These are phyloP conservation scores for Pleurotus ostreatus DNA, from an alignment of 768 basidiomycete species.

Conservation along the genomic window DNA sequence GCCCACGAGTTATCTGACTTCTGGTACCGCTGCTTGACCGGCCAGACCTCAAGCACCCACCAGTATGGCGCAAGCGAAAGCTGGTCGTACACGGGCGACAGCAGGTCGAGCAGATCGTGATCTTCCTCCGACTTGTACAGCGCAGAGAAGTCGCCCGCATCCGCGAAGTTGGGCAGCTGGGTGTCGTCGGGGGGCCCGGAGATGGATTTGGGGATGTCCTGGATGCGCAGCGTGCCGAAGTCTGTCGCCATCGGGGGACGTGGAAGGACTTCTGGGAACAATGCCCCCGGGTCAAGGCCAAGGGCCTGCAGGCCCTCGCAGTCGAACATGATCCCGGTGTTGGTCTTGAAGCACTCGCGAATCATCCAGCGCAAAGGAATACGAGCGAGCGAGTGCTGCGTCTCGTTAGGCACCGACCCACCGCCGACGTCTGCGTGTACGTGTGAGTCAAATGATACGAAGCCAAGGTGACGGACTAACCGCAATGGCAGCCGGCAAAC, in stretches of 20 bases:
- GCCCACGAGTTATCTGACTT: conserved; percentile 26
- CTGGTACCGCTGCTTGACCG: conserved; percentile 33
- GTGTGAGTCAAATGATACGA: not conserved
- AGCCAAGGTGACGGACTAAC: conserved; percentile 19
- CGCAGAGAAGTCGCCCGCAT: not conserved
- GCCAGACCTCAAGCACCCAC: conserved; percentile 61
- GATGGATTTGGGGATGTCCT: conserved; percentile 12
- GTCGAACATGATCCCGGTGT: conserved; percentile 58
- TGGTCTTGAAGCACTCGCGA: conserved; percentile 54
- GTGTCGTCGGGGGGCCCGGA: not conserved
- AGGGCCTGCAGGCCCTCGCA: conserved; percentile 34
- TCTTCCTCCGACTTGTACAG: conserved; percentile 36
- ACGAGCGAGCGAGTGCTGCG: conserved; percentile 38
- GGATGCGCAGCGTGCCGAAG: conserved; percentile 15
- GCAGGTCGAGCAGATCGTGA: conserved; percentile 50
- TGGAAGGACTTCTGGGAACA: conserved; percentile 29
- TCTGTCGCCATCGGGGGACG: conserved; percentile 26
- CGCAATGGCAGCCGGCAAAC: conserved; percentile 56
- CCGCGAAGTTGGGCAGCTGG: not conserved
- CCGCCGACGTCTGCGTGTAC: conserved; percentile 48
- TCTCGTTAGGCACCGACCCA: conserved; percentile 42
- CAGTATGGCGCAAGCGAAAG: conserved; percentile 35
- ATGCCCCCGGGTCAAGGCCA: conserved; percentile 35
- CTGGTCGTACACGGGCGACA: conserved; percentile 48
- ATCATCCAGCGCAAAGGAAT: conserved; percentile 68